These are phyloP conservation scores for Lactarius sp. DNA, from an alignment of 768 basidiomycete species.

Conservation along the genomic window DNA sequence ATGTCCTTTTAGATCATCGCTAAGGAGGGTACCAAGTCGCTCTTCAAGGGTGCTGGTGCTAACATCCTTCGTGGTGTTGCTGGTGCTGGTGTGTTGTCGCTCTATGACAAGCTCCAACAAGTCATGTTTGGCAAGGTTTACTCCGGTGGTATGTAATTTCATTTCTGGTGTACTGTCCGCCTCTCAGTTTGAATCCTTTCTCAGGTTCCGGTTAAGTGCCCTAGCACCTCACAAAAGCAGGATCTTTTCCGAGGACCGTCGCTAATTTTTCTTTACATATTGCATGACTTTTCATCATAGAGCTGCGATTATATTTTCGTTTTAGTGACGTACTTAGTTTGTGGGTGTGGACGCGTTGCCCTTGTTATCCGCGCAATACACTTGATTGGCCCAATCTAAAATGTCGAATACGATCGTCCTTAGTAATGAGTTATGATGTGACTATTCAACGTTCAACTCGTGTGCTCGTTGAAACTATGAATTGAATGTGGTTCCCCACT, in stretches of 20 bases:
- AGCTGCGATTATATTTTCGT: slow-evolving; percentile 33
- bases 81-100: slow-evolving; percentile 97
- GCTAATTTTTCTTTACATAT: slow-evolving; percentile 32
- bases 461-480: neutral
- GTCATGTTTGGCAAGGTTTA: slow-evolving; percentile 99
- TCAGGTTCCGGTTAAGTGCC: slow-evolving; percentile 41
- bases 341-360: slow-evolving; percentile 25
- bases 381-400: slow-evolving; percentile 3
- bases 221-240: slow-evolving; percentile 24
- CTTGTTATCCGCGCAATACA: slow-evolving; percentile 17
- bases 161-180: neutral
- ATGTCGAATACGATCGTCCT: neutral
- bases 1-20: slow-evolving; percentile 54
- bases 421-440: neutral
- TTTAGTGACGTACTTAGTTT: slow-evolving; percentile 26
- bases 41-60: slow-evolving; percentile 99
- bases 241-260: slow-evolving; percentile 24
- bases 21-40: slow-evolving; percentile 92
- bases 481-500: neutral
- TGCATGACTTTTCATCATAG: slow-evolving; percentile 33
- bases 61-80: slow-evolving; percentile 95
- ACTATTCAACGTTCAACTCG: neutral
- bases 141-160: slow-evolving; percentile 73
- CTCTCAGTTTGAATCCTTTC: neutral
- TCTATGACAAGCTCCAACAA: slow-evolving; percentile 98